A percentile compares a stretch with the other conserved stretches of the same genome.
Conservation (phyloP, 768 basidiomycete genomes). For the Piloderma croceum region DNA sequence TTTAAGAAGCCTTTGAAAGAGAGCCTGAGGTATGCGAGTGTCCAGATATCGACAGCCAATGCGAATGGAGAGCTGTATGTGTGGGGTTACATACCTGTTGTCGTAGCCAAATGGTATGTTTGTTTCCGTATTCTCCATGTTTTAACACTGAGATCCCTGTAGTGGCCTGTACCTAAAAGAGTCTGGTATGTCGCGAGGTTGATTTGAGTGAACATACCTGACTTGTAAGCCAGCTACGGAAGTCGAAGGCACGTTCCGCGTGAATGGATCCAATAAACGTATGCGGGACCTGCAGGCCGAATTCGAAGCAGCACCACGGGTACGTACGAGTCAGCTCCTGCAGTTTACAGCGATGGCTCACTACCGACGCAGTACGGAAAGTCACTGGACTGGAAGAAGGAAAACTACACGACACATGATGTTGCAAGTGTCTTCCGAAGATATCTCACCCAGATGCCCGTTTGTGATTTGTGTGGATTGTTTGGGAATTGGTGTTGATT, state of each 20-base stretch:
- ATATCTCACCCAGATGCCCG: slow-evolving; percentile 96
- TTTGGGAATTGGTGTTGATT: too few relatives aligned
- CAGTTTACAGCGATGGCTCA: slow-evolving; percentile 5
- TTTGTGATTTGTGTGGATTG: too few relatives aligned
- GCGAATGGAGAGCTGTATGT: slow-evolving; percentile 78
- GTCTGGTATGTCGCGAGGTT: slow-evolving; percentile 50
- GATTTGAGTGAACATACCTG: slow-evolving; percentile 3
- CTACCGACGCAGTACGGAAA: slow-evolving; percentile 73
- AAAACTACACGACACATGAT: slow-evolving; percentile 89
- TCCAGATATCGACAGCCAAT: slow-evolving; percentile 89
- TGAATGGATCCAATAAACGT: slow-evolving; percentile 90
- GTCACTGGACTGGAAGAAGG: slow-evolving; percentile 82
- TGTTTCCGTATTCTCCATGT: slow-evolving; percentile 7
- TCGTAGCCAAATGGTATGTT: slow-evolving; percentile 92
- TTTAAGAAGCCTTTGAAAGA: slow-evolving; percentile 85
- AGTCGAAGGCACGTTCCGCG: slow-evolving; percentile 89
- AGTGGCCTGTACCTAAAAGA: slow-evolving; percentile 95
- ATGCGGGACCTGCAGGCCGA: slow-evolving; percentile 92
- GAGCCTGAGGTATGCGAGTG: slow-evolving; percentile 79
- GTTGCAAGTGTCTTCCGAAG: slow-evolving; percentile 94
- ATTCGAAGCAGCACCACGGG: slow-evolving; percentile 86
- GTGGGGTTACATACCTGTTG: slow-evolving; percentile 94
- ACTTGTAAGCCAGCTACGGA: slow-evolving; percentile 60
- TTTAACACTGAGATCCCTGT: slow-evolving; percentile 7
- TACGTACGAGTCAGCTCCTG: slow-evolving; percentile 28